Conservation (phyloP, 345 rosid species). For the Moricandia arvensis region DNA sequence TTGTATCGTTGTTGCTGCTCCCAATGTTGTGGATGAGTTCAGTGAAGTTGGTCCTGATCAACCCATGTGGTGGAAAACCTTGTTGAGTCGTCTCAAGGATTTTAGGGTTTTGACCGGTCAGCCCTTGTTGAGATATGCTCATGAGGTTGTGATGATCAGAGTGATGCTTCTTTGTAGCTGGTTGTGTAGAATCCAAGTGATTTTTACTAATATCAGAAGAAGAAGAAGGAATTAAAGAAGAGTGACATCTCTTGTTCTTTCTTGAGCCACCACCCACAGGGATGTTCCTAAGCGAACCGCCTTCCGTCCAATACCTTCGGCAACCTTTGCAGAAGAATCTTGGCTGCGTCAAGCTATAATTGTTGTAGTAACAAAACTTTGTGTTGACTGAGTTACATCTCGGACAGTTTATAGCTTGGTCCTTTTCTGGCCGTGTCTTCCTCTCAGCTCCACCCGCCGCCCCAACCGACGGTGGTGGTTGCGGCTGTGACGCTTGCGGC, state of each 20-base stretch:
- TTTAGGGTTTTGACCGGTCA: constrained; percentile 55
- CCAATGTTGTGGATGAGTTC: constrained; percentile 57
- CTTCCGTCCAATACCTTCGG: constrained; percentile 98
- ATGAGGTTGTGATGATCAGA: constrained; percentile 47
- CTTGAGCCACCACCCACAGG: constrained; percentile 99
- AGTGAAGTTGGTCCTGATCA: constrained; percentile 50
- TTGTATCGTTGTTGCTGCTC: constrained; percentile 29
- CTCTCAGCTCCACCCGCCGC: constrained; percentile 34
- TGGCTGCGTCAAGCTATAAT: constrained; percentile 96
- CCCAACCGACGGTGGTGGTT: constrained; percentile 26
- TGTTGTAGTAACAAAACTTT: constrained; percentile 97
- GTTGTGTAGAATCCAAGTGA: constrained; percentile 31
- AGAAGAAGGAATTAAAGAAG: constrained; percentile 41
- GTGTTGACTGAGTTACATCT: constrained; percentile 96
- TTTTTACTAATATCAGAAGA: constrained; percentile 24
- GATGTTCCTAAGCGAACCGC: constrained; percentile 90
- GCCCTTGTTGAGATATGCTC: constrained; percentile 44
- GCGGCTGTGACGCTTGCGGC: constrained; percentile 39
- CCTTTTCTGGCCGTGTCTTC: constrained; percentile 73
- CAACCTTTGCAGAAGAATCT: constrained; percentile 97
- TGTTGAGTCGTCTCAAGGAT: constrained; percentile 51
- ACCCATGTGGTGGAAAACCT: constrained; percentile 55
- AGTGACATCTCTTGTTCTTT: constrained; percentile 83
- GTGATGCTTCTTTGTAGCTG: constrained; percentile 56
- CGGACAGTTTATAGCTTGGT: constrained; percentile 87